Base-by-base conservation (phyloP, 208 protist species). In the Trypanosoma melophagium region DNA sequence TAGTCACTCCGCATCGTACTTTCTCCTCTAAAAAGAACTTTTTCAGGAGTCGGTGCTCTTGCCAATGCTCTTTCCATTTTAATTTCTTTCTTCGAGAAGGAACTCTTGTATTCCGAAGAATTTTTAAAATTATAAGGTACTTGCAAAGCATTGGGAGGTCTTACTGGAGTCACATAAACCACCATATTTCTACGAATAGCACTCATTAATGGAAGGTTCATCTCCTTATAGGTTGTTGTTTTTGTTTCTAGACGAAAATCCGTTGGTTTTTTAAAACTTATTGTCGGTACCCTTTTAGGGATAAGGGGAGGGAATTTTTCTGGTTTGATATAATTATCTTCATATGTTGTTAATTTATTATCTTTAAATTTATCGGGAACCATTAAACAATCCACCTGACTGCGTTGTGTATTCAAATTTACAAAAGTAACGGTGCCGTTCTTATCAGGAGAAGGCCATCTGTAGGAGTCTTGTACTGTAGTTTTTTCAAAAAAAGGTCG, bases 141-240 rank as follows among this genome's bases (percentile, higher is more conserved):
- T 40, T 7, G 25, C 31, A 45, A 35, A 10, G 2, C 2, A 19
- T 62, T 42, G 16, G 22, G 3, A 55, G 55, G 55, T 57, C 19
- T 60, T 10, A 70, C 14, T 35, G 35, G n/a, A 31, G 19, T 21
- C 4, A 42, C 45, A 19, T 55, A 55, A n/a, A 62, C 54, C 13
- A 62, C 31, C 49, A 55, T 28, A 53, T 62, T 4, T 42, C 44
- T 24, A 41, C 55, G 19, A 55, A 60, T 45, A 19, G 54, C 55
- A 14, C 40, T 40, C n/a, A 38, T 55, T 10, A 70, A 38, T 51
- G 31, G 55, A 38, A 3, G 21, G 24, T 70, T 44, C 52, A 62
- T 70, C 25, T 70, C 65, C 10, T 54, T 38, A 56, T 70, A 70
- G 19, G 40, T 70, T 40, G 54, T 70, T 56, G 40, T 60, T 0